Evolutionary conservation across 192 early-diverging fungal genomes (phyloP).

Genomic region (Gryganskiella cystojenkinii): DNA sequence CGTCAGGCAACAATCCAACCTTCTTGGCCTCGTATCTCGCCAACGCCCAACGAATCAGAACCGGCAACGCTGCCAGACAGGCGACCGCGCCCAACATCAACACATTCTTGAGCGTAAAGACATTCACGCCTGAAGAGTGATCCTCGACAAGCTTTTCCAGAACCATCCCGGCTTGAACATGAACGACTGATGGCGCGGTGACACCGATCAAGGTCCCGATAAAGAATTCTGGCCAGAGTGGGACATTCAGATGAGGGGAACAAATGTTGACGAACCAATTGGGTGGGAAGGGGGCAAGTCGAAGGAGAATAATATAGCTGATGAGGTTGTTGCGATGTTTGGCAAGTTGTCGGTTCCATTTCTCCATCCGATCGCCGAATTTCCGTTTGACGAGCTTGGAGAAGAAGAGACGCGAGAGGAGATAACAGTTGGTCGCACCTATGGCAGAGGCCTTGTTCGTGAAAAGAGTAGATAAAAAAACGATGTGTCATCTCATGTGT

Average conservation of each 20-base stretch:
- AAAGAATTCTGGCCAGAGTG: constrained; percentile 59
- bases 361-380: constrained; percentile 61
- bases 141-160: constrained; percentile 62
- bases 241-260: constrained; percentile 66
- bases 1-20: constrained; percentile 24
- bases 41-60: constrained; percentile 51
- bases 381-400: constrained; percentile 60
- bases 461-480: constrained; percentile 1
- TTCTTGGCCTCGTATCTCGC: constrained; percentile 43
- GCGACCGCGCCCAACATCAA: constrained; percentile 57
- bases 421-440: constrained; percentile 63
- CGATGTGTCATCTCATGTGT: background rate
- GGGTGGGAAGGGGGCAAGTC: constrained; percentile 66
- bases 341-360: constrained; percentile 54
- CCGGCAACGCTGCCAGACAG: constrained; percentile 58
- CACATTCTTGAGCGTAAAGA: constrained; percentile 61
- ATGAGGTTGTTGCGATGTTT: constrained; percentile 65
- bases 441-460: constrained; percentile 58
- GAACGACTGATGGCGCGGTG: constrained; percentile 60
- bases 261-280: constrained; percentile 71
- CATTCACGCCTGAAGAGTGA: constrained; percentile 37
- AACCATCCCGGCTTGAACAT: constrained; percentile 67
- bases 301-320: constrained; percentile 68
- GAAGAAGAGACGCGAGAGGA: constrained; percentile 60
- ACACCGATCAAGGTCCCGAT: constrained; percentile 68